Evolutionary conservation across 805 yeast species (phyloP), one percentile per base, ranked within the genome.

Genomic region (Spathaspora boniae): DNA sequence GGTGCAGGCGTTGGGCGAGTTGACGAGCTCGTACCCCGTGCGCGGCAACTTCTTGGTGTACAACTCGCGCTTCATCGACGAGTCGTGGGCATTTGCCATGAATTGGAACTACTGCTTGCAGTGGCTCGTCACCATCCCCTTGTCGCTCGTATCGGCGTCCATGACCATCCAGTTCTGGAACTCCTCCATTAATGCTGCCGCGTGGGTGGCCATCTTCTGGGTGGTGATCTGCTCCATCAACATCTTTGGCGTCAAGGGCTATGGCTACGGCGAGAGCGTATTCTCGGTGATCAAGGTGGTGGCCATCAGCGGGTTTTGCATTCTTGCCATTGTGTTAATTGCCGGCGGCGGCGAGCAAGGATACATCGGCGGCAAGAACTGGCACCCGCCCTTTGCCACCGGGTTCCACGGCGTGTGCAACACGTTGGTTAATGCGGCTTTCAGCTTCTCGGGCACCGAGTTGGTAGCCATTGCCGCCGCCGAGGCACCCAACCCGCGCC

Each of bases 21-120:
- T 66, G 37, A 58, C 61, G 9, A 54, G 68, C n/a, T 47, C 58
- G 5, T 60, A 57, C 38, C 69, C 71, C 4, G 65, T 66, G 16
- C 47, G 60, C 8, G 72, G 72, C 4, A 58, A 68, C 5, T 65
- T 65, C 43, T 62, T 68, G 5, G 57, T 64, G 5, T 64, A 63
- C 34, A 63, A 68, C 29, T 54, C 65, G 1, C 45, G 69, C 15
- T 66, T 65, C 35, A 58, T 66, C 15, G 70, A 65, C 42, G 66
- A 66, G 1, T 62, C 69, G 9, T 62, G 65, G 57, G 72, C 68
- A 4, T 66, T 65, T 40, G 71, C 72, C 9, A 61, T 58, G 36
- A 70, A 67, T 15, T 64, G 68, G 66, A 66, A 66, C 51, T 66
- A 66, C 41, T 67, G 69, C 28, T 40, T 62, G 30, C 65, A 64